A percentile compares a stretch with the other conserved stretches of the same genome.
These are phyloP conservation scores for Linaria vulgaris DNA, from an alignment of 257 asterid species.

Conservation along the genomic window DNA sequence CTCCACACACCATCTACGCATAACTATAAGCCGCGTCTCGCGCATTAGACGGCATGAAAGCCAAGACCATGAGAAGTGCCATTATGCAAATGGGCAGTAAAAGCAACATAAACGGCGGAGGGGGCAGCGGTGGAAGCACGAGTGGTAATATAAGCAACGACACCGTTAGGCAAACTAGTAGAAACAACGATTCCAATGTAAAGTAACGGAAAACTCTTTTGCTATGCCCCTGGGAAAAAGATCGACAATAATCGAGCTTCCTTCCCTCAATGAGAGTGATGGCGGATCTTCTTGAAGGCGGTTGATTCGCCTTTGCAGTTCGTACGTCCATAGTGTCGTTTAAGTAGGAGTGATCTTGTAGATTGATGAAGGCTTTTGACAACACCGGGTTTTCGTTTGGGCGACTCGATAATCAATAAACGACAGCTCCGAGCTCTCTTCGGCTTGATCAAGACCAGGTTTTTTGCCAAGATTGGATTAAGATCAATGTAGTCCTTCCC, in stretches of 20 bases:
- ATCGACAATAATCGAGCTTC: conserved; percentile 12
- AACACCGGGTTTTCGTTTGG: background rate
- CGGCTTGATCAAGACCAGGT: background rate
- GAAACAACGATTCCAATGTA: conserved; percentile 26
- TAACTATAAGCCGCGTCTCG: background rate
- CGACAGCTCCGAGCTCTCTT: background rate
- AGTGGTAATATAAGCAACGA: conserved; percentile 30
- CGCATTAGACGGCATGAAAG: conserved; percentile 30
- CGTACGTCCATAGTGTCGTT: background rate
- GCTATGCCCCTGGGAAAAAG: conserved; percentile 20
- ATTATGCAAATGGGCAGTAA: conserved; percentile 30
- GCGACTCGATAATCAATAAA: background rate
- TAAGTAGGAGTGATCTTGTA: no score
- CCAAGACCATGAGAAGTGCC: conserved; percentile 27
- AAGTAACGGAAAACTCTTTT: conserved; percentile 23
- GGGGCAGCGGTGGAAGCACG: conserved; percentile 36
- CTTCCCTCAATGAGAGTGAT: conserved; percentile 6
- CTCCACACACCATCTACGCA: conserved; percentile 4
- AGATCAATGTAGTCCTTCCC: background rate
- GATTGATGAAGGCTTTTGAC: no score
- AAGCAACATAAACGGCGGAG: conserved; percentile 31
- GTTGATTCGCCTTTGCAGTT: background rate
- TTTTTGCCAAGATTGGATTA: background rate
- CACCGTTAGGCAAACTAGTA: conserved; percentile 28
- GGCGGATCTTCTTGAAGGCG: background rate